These are phyloP conservation scores for Trametes coccinea DNA, from an alignment of 768 basidiomycete genomes.

Conservation along the genomic window DNA sequence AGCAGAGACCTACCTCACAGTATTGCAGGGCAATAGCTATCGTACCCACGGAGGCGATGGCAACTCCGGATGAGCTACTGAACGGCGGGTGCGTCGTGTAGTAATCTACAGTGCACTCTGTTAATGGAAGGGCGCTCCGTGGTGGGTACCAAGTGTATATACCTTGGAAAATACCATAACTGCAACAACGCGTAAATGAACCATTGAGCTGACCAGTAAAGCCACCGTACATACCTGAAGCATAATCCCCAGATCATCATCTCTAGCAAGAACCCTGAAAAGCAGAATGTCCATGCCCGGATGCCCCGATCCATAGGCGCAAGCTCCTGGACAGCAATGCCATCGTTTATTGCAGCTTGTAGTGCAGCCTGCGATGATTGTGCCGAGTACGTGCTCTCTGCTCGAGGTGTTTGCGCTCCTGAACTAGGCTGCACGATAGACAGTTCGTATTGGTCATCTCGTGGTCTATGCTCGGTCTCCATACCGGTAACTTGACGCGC, in stretches of 20 bases:
- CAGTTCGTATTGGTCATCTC: constrained; percentile 11
- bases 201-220: neutral
- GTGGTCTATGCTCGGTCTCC: neutral
- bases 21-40: constrained; percentile 26
- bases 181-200: neutral
- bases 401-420: constrained; percentile 11
- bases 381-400: constrained; percentile 3
- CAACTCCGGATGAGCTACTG: constrained; percentile 17
- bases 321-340: constrained; percentile 25
- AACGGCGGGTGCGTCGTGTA: constrained; percentile 27
- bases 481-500: neutral
- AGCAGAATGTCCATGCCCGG: constrained; percentile 28
- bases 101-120: constrained; percentile 13
- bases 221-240: constrained; percentile 22
- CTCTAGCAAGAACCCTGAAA: constrained; percentile 25
- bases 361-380: constrained; percentile 15
- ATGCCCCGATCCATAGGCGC: constrained; percentile 24
- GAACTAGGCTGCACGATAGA: constrained; percentile 8
- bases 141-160: neutral
- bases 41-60: constrained; percentile 25
- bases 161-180: constrained; percentile 31
- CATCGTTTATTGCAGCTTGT: constrained; percentile 14
- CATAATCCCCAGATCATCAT: constrained; percentile 28
- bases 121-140: neutral
- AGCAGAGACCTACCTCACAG: constrained; percentile 16